Evolutionary conservation across 2,329 filamentous ascomycete genomes (phyloP), one percentile per base, ranked within the genome.

Genomic region (Diplodia mutila): DNA sequence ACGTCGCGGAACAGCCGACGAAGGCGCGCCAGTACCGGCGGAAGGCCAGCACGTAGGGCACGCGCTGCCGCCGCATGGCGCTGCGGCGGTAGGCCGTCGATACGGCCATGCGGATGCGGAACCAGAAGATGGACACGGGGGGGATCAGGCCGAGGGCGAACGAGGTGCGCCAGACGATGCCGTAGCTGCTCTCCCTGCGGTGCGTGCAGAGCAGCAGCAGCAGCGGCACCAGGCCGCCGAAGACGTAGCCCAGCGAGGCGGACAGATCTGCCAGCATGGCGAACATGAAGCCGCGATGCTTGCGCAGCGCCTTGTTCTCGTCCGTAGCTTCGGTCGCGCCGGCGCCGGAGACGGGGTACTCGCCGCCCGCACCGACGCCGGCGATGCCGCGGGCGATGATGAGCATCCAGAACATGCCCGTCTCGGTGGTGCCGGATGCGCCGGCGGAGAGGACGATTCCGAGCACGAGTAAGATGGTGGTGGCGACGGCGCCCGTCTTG

Each of bases 291-390:
- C 86, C 85, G 46, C 85, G 78, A 42, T 79, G 79, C 68, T 83
- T 83, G 46, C 84, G 80, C 61, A 81, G 78, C 16, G 74, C 71
- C 8, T 71, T 74, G 57, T 75, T 79, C 71, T 87, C 85, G 69
- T 87, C 85, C 1, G 85, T 83, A 0, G 85, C 83, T 72, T 88
- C 86, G 14, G 82, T 79, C 0, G 85, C 83, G 51, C 83, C 83
- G 12, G 77, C 75, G 57, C 75, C 77, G 2, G 81, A 83, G 3
- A 85, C 84, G 2, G 85, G 85, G 71, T 87, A 87, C 70, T 87
- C 85, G 14, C 77, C 77, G 27, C 80, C 80, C 23, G 80, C 79
- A 8, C 80, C 81, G 53, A 82, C 77, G 8, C 82, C 81, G 48
- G 81, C 81, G 55, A 83, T 77, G 3, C 82, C 82, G 61, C 81